These are phyloP conservation scores for Cladosporium sp. DNA, from an alignment of 2,329 filamentous ascomycete species.

Conservation along the genomic window DNA sequence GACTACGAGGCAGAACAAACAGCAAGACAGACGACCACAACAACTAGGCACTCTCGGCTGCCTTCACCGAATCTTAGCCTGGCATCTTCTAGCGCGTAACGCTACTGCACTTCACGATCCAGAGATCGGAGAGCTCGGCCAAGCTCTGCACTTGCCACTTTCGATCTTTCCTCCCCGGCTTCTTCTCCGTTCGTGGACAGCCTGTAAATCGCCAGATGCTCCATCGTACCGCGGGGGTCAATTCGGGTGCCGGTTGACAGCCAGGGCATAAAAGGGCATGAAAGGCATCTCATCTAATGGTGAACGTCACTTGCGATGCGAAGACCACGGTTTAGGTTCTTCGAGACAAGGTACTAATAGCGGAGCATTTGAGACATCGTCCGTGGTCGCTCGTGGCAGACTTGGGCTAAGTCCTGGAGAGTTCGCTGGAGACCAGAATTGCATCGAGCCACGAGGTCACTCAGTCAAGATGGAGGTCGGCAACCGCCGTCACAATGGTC, in stretches of 20 bases:
- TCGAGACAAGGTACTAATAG: background rate
- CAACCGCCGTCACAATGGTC: background rate
- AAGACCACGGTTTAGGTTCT: background rate
- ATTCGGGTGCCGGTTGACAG: background rate
- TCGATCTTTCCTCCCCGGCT: background rate
- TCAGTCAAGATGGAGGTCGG: background rate
- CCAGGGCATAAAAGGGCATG: background rate
- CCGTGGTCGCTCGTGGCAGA: background rate
- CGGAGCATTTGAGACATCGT: background rate
- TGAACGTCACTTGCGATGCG: background rate
- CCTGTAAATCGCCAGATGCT: background rate
- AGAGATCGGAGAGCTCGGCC: conserved; percentile 1
- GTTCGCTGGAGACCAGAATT: background rate
- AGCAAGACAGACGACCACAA: background rate
- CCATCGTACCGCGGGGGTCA: background rate
- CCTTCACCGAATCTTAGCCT: background rate
- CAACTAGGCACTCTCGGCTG: background rate
- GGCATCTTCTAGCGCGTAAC: background rate
- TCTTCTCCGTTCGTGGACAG: background rate
- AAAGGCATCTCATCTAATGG: background rate
- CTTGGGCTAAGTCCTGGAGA: background rate
- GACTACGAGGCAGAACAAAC: background rate
- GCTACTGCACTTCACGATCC: conserved; percentile 8
- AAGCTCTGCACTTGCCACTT: conserved; percentile 8
- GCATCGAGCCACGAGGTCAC: background rate